Conservation (phyloP, 805 yeast genomes). For the Myxozyma vanderwaltii region DNA sequence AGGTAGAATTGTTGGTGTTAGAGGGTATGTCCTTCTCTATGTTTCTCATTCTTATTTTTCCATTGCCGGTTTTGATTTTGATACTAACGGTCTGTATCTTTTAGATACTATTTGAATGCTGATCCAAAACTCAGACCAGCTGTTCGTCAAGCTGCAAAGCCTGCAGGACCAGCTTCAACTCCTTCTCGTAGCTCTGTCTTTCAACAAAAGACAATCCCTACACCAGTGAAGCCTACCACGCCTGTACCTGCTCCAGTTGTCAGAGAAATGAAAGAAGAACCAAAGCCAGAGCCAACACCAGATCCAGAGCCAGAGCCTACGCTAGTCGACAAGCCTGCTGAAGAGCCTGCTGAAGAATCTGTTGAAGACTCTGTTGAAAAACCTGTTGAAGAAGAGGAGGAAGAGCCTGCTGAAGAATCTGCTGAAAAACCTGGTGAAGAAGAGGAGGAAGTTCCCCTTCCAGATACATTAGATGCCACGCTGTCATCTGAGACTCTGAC, state of each 20-base stretch:
- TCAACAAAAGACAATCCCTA: background rate
- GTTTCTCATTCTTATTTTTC: background rate
- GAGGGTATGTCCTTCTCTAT: too few species aligned
- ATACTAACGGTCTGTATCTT: conserved; percentile 27
- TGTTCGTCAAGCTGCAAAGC: background rate
- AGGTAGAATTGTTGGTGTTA: conserved; percentile 86
- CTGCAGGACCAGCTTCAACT: background rate
- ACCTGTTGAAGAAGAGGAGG: background rate
- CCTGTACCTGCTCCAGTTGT: background rate
- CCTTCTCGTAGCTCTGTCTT: conserved; percentile 1
- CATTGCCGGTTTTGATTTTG: background rate
- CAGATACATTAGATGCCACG: background rate
- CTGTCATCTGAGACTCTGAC: background rate
- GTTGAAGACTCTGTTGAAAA: background rate
- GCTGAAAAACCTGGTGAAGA: background rate
- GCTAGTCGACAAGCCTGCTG: background rate
- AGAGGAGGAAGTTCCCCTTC: background rate
- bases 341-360: background rate
- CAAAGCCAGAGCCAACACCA: background rate
- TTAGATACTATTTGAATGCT: conserved; percentile 45
- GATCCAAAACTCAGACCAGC: conserved; percentile 41
- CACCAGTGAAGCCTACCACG: conserved; percentile 1
- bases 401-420: background rate
- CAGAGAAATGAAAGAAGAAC: background rate
- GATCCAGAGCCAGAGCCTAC: background rate